Evolutionary conservation across 345 rosid genomes (phyloP), one percentile per base, ranked within the genome.

Genomic region (Gossypium thurberi): DNA sequence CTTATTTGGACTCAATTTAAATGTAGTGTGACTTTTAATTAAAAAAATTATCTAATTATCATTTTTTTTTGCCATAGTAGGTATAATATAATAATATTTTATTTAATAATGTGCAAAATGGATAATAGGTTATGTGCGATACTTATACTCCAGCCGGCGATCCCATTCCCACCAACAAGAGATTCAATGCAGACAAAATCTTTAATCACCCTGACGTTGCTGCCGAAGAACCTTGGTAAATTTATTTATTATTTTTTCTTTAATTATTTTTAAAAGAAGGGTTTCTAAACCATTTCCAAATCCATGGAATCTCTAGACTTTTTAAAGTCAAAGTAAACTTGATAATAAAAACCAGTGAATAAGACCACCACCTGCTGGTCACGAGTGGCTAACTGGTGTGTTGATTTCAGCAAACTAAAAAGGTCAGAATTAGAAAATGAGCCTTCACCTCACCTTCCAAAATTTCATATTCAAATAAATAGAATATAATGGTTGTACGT

Each of bases 141-240:
- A 78, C 97, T 0, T 89, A 89, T 52, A 87, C 92, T 0, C 92
- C 91, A 0, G 88, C 83, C 2, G 97, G 97, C 0, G 86, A 84
- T 26, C 92, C 97, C 1, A 85, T 91, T 28, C 92, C 91, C 0
- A 86, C 91, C 0, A 91, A 91, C 84, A 89, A 88, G 63, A 80
- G 97, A 63, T 78, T 66, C 80, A 75, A 79, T 7, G 92, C 97
- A 0, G 90, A 87, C 14, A 81, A 89, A 76, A 81, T 91, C 74
- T 91, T 91, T 68, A 81, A 83, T 70, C 76, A 91, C 69, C 91
- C 94, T 0, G 79, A 43, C 2, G 91, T 89, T 10, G 80, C 15
- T 3, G 83, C 83, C 0, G 90, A 91, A 80, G 97, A 77, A 68
- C 90, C 97, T 17, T 87, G 97, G 97, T 91, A 82, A 18, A 1